Evolutionary conservation across 805 yeast species (phyloP), one percentile per base, ranked within the genome.

Genomic region (Candida oleophila): DNA sequence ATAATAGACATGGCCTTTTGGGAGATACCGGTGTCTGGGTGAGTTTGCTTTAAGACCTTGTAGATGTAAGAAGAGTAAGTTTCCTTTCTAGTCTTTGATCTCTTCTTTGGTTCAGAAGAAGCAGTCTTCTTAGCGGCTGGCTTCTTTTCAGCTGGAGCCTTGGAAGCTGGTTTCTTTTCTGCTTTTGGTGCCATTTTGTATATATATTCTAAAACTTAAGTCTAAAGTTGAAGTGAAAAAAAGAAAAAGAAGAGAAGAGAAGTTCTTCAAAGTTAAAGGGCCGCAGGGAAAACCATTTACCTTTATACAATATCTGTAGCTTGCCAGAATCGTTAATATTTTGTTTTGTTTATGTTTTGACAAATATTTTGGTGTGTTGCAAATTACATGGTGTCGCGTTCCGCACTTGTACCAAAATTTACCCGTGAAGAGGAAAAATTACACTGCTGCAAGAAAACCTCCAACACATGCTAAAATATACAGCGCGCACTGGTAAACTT

Each of bases 11-110:
- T 92, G 56, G 98, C 96, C 73, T 89, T 88, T 78, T 90, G 96
- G 63, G 98, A 91, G 72, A 92, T 92, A 89, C 97, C 98, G 55
- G 98, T 92, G 74, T 92, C 97, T 74, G 97, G 98, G 78, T 92
- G 98, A 54, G 97, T 91, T 82, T 92, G 97, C 78, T 91, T 91
- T 72, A 92, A 86, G 59, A 91, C 97, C 78, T 92, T 92, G 94
- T 91, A 92, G 72, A 92, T 92, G 79, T 92, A 92, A 54, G 97
- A 90, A 56, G 96, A 89, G 82, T 90, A 92, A 56, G 97, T 89
- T 80, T 92, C 97, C 87, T 89, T 90, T 85, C 97, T 89, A 64
- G 91, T 76, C 86, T 90, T 91, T 60, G 89, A 69, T 81, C 96
- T 89, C 87, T 87, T 91, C 83, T 89, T 90, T 70, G 84, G 73